Evolutionary conservation across 1,284 basidiomycete species (phyloP).

Genomic region (Irpex sp.): DNA sequence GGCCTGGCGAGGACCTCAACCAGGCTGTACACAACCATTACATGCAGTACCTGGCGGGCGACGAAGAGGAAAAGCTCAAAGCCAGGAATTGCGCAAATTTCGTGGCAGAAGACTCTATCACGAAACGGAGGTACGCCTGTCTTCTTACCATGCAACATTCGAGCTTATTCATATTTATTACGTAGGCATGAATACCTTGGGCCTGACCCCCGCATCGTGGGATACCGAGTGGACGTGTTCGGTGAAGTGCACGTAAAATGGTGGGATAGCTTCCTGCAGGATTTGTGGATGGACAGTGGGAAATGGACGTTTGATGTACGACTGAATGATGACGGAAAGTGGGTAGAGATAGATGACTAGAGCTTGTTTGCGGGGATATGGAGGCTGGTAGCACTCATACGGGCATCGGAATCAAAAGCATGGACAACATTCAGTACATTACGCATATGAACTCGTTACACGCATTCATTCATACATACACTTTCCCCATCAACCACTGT

Average conservation of each 20-base stretch:
- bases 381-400: too few species aligned
- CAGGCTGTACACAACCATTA: constrained; percentile 36
- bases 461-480: background rate
- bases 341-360: constrained; percentile 22
- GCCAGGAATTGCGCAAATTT: constrained; percentile 30
- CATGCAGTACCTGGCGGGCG: constrained; percentile 20
- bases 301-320: constrained; percentile 37
- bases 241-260: constrained; percentile 39
- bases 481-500: background rate
- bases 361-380: background rate
- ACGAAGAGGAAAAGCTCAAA: constrained; percentile 10
- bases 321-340: constrained; percentile 28
- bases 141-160: background rate
- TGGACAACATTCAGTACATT: background rate
- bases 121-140: constrained; percentile 29
- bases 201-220: constrained; percentile 39
- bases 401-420: background rate
- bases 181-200: constrained; percentile 41
- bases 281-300: constrained; percentile 40
- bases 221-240: constrained; percentile 33
- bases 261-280: constrained; percentile 40
- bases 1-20: constrained; percentile 34
- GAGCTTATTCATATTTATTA: background rate
- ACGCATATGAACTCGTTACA: background rate
- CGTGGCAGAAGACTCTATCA: constrained; percentile 33